Evolutionary conservation across 2,329 filamentous ascomycete genomes (phyloP).

Genomic region (Penicillium sp.): DNA sequence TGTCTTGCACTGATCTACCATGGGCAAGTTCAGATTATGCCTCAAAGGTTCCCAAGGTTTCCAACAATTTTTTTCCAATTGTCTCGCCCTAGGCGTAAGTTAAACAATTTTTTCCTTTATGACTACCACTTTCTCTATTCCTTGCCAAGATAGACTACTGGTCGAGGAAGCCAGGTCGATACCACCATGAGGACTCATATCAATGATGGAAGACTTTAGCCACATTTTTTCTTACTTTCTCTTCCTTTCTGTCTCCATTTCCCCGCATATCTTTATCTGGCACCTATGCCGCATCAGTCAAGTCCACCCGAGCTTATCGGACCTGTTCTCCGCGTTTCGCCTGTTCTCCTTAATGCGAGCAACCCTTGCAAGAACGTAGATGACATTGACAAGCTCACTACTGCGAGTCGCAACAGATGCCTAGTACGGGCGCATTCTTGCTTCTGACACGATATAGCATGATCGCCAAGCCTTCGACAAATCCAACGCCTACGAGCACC

Average conservation of each 20-base stretch:
- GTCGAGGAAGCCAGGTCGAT: too few species aligned
- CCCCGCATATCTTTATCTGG: slow-evolving; percentile 7
- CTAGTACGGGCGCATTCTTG: not conserved
- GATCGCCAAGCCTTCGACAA: not conserved
- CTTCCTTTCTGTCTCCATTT: not conserved
- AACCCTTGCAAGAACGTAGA: not conserved
- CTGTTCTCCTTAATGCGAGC: not conserved
- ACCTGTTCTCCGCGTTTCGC: not conserved
- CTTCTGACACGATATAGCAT: not conserved
- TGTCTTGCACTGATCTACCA: too few species aligned
- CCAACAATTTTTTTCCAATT: too few species aligned
- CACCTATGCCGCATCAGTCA: slow-evolving; percentile 5
- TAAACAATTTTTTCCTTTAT: too few species aligned
- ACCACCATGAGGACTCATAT: too few species aligned
- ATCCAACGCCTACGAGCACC: not conserved
- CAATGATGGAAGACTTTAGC: not conserved
- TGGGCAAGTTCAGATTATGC: too few species aligned
- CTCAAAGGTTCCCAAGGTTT: too few species aligned
- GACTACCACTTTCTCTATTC: too few species aligned
- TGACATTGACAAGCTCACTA: not conserved
- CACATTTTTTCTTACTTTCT: not conserved
- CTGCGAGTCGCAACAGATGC: not conserved
- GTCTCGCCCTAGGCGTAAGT: too few species aligned
- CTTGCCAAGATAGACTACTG: too few species aligned
- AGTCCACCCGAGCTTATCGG: slow-evolving; percentile 10